phyloP scores from a whole-genome alignment of 2,329 filamentous ascomycete species.

The Harringtonia aguacate region DNA sequence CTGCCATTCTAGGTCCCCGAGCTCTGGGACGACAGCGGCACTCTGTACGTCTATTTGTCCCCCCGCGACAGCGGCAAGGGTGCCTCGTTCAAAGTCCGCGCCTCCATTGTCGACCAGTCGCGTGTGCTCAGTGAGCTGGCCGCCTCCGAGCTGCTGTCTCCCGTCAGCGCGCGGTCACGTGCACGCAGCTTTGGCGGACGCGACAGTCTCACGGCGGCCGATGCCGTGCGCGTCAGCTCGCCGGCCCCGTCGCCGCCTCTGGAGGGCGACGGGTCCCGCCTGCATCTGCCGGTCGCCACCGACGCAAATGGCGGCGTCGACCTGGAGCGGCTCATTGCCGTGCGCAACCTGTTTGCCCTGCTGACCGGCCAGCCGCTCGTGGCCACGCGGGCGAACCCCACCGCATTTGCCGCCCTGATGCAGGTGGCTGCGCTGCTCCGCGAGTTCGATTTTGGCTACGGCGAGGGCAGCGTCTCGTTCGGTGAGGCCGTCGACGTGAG shows the following conservation, averaged over 20 bases:
- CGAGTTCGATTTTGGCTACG: constrained; percentile 49
- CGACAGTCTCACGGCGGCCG: constrained; percentile 36
- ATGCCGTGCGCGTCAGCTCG: constrained; percentile 29
- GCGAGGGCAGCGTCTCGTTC: constrained; percentile 46
- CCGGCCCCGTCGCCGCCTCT: constrained; percentile 27
- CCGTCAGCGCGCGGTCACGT: constrained; percentile 21
- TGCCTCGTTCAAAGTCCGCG: constrained; percentile 50
- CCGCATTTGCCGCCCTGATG: constrained; percentile 42
- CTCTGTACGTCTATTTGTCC: constrained; percentile 47
- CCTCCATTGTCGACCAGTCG: constrained; percentile 43
- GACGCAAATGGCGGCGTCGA: constrained; percentile 23
- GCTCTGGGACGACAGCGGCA: constrained; percentile 52
- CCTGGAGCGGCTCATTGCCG: constrained; percentile 44
- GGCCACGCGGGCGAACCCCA: constrained; percentile 40
- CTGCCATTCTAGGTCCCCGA: constrained; percentile 44
- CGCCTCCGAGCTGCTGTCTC: constrained; percentile 25
- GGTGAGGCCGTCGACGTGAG: constrained; percentile 51
- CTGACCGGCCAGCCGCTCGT: constrained; percentile 53
- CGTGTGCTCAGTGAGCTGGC: constrained; percentile 43
- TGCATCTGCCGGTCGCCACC: constrained; percentile 41
- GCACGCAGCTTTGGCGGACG: constrained; percentile 36
- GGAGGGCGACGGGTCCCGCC: constrained; percentile 29
- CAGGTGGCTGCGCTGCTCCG: constrained; percentile 42
- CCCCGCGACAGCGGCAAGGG: constrained; percentile 37
- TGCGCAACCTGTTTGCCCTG: constrained; percentile 57